phyloP scores from a whole-genome alignment of 1,284 basidiomycete genomes.

The Tremellales sp. region DNA sequence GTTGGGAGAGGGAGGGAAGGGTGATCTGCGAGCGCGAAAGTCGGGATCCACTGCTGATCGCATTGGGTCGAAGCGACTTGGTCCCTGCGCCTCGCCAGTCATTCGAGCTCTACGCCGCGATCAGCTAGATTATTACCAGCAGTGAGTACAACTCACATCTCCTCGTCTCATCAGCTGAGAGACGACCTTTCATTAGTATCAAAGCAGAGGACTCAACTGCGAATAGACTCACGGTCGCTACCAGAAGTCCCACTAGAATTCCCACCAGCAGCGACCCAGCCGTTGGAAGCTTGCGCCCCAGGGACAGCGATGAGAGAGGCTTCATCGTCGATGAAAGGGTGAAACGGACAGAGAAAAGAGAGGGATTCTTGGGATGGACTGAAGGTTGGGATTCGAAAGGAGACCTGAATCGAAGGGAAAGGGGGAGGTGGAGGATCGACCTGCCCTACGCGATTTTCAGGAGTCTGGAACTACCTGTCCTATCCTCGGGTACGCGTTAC shows the following conservation, averaged over 20 bases:
- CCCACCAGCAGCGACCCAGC: conserved; percentile 47
- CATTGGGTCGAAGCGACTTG: conserved; percentile 25
- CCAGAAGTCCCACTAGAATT: conserved; percentile 48
- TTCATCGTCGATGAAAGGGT: conserved; percentile 9
- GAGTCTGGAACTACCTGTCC: too few species aligned
- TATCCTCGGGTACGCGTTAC: too few species aligned
- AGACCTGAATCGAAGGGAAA: too few species aligned
- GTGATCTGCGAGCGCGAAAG: conserved; percentile 37
- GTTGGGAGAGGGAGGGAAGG: conserved; percentile 69
- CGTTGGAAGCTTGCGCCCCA: conserved; percentile 41
- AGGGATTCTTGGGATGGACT: not conserved
- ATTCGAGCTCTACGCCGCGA: not conserved
- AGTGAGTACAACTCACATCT: conserved; percentile 17
- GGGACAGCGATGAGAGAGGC: conserved; percentile 19
- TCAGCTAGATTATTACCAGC: not conserved
- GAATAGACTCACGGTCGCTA: conserved; percentile 43
- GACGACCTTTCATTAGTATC: not conserved
- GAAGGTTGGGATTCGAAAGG: too few species aligned
- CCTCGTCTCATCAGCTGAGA: conserved; percentile 23
- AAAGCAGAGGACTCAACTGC: not conserved
- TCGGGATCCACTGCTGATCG: conserved; percentile 26
- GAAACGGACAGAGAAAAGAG: not conserved
- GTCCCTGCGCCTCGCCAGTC: conserved; percentile 30
- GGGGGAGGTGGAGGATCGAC: too few species aligned
- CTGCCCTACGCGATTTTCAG: too few species aligned